These are phyloP conservation scores for Cladosporium sp. DNA, from an alignment of 2,329 filamentous ascomycete species.

Conservation along the genomic window DNA sequence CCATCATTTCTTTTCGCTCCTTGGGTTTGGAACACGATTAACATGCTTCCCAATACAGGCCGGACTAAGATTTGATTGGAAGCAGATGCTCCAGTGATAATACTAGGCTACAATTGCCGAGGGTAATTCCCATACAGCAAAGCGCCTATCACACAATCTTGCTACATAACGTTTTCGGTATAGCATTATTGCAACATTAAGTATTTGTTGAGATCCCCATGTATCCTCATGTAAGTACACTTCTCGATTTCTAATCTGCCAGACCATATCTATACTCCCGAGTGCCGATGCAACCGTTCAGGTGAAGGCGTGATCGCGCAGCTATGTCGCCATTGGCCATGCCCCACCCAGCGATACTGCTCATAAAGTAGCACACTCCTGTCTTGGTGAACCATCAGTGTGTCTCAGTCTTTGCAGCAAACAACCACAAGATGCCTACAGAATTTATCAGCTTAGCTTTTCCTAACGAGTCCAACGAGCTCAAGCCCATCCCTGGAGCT, in stretches of 20 bases:
- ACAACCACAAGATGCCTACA: conserved; percentile 26
- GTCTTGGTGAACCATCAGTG: not conserved
- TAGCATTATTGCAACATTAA: not conserved
- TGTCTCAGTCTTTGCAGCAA: not conserved
- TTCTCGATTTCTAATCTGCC: conserved; percentile 1
- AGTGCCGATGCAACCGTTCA: conserved; percentile 1
- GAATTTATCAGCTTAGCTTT: conserved; percentile 63
- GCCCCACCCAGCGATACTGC: conserved; percentile 11
- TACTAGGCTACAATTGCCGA: not conserved
- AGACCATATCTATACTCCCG: not conserved
- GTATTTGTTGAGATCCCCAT: not conserved
- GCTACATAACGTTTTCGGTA: not conserved
- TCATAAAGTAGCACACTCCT: not conserved
- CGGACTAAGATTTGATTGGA: not conserved
- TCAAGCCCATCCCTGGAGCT: conserved; percentile 55
- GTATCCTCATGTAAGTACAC: not conserved
- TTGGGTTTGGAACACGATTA: not conserved
- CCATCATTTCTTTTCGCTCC: not conserved
- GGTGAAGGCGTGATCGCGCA: conserved; percentile 16
- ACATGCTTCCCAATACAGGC: not conserved
- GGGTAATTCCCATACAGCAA: not conserved
- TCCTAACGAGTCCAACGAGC: conserved; percentile 58
- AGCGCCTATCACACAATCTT: not conserved
- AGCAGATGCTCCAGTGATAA: not conserved
- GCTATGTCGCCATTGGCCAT: conserved; percentile 19